Percentiles rank a stretch among this genome's conserved stretches.
phyloP scores from a whole-genome alignment of 2,329 filamentous ascomycete species.

The Zymoseptoria brevis region DNA sequence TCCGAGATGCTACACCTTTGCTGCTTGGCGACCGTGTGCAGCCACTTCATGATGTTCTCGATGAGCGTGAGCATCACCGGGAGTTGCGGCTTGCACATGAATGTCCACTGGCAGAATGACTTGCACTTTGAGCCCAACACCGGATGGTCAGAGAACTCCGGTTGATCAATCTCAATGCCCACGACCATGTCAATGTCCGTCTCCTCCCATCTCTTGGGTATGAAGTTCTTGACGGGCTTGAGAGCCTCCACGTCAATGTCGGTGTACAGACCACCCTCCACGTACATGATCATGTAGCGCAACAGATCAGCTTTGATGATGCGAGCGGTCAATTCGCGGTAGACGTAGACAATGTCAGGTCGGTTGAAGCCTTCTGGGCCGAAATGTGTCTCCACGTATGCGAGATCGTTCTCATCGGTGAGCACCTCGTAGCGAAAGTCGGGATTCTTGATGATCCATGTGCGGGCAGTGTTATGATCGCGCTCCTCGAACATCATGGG shows the following conservation, averaged over 20 bases:
- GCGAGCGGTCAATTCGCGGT: conserved; percentile 51
- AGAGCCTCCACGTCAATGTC: conserved; percentile 54
- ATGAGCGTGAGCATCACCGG: conserved; percentile 62
- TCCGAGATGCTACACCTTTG: conserved; percentile 54
- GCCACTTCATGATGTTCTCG: conserved; percentile 61
- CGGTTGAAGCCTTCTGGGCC: conserved; percentile 58
- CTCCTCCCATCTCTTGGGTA: conserved; percentile 56
- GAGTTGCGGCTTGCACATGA: conserved; percentile 59
- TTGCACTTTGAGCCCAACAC: conserved; percentile 60
- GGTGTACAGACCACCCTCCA: conserved; percentile 54
- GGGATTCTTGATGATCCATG: conserved; percentile 61
- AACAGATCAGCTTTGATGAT: conserved; percentile 62
- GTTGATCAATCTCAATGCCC: conserved; percentile 63
- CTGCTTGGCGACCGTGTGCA: conserved; percentile 50
- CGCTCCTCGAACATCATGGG: conserved; percentile 58
- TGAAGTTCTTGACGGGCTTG: conserved; percentile 47
- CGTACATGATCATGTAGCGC: conserved; percentile 60
- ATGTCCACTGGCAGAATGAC: conserved; percentile 70
- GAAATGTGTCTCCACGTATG: conserved; percentile 61
- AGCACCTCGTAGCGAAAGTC: conserved; percentile 60
- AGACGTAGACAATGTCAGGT: conserved; percentile 56
- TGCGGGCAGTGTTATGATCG: conserved; percentile 52
- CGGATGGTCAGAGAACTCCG: conserved; percentile 54
- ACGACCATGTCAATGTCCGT: conserved; percentile 63
- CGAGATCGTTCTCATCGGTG: conserved; percentile 59